Evolutionary conservation across 2,329 filamentous ascomycete genomes (phyloP).

Genomic region (Davidsoniella eucalypti): DNA sequence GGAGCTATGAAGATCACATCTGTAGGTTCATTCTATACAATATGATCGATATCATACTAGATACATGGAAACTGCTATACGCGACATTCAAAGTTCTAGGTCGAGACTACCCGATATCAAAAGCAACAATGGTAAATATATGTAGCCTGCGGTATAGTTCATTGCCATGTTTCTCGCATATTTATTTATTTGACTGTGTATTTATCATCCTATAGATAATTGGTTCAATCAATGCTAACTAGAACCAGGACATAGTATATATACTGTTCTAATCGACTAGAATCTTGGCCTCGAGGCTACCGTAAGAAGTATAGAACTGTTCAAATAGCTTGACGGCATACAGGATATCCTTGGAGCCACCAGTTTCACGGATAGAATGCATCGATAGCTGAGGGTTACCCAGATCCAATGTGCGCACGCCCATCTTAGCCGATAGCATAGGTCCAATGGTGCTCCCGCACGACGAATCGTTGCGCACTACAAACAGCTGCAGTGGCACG

Average conservation of each 20-base stretch:
- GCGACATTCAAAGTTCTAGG: too few relatives aligned
- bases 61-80: too few relatives aligned
- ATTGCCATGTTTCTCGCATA: too few relatives aligned
- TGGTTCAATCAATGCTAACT: too few relatives aligned
- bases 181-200: too few relatives aligned
- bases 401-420: constrained; percentile 75
- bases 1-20: too few relatives aligned
- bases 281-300: constrained; percentile 67
- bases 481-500: constrained; percentile 87
- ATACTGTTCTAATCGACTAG: constrained; percentile 47
- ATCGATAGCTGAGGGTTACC: constrained; percentile 91
- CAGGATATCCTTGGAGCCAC: constrained; percentile 73
- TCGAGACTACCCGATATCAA: too few relatives aligned
- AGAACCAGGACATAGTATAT: neutral
- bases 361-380: constrained; percentile 92
- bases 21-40: neutral
- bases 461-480: constrained; percentile 85
- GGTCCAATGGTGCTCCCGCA: constrained; percentile 96
- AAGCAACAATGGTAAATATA: too few relatives aligned
- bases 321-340: constrained; percentile 75
- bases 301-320: constrained; percentile 73
- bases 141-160: too few relatives aligned
- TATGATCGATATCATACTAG: neutral
- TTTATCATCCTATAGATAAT: too few relatives aligned
- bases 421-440: constrained; percentile 79